phyloP scores from a whole-genome alignment of 257 asterid genomes.

The Leptodermis oblonga region DNA sequence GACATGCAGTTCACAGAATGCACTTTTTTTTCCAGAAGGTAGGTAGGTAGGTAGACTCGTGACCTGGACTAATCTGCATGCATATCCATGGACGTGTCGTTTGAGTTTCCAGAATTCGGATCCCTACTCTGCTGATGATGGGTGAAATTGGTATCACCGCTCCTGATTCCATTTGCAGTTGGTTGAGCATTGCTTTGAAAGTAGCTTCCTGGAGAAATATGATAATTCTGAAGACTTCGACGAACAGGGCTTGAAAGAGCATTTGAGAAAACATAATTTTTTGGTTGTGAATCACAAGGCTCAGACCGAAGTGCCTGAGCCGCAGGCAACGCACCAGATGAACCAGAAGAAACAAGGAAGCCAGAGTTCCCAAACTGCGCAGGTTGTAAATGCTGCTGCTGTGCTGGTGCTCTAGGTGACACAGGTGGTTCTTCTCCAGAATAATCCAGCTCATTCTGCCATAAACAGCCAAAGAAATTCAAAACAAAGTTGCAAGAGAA shows the following conservation, averaged over 20 bases:
- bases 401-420: conserved; percentile 37
- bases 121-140: conserved; percentile 33
- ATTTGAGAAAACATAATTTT: conserved; percentile 42
- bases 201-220: conserved; percentile 31
- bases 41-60: conserved; percentile 26
- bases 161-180: conserved; percentile 24
- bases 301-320: conserved; percentile 28
- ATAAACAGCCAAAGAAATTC: neutral
- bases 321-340: conserved; percentile 23
- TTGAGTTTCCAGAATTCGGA: conserved; percentile 25
- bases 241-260: conserved; percentile 49
- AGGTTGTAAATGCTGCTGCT: conserved; percentile 31
- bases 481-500: neutral
- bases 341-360: conserved; percentile 26
- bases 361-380: conserved; percentile 29
- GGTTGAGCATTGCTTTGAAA: conserved; percentile 24
- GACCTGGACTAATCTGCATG: conserved; percentile 38
- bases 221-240: conserved; percentile 41
- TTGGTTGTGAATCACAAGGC: conserved; percentile 34
- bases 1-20: conserved; percentile 9
- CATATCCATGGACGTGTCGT: conserved; percentile 46
- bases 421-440: conserved; percentile 39
- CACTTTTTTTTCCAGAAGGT: too few species aligned
- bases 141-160: conserved; percentile 17
- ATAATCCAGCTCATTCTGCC: conserved; percentile 39